phyloP scores from a whole-genome alignment of 1,139 yeast genomes.

The Suhomyces maxii region DNA sequence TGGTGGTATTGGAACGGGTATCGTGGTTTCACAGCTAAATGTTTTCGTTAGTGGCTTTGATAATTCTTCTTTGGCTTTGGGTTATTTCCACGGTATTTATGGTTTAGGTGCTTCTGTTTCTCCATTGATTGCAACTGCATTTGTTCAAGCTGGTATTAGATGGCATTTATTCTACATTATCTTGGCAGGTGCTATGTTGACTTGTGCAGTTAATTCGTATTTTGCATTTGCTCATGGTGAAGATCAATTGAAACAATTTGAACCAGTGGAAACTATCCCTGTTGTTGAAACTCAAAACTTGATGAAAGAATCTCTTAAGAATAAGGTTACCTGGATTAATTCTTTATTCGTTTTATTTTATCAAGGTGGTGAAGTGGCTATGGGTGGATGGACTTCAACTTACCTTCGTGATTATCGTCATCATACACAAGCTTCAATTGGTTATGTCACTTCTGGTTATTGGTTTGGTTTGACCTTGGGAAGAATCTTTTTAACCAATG shows the following conservation, averaged over 20 bases:
- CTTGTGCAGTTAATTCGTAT: conserved; percentile 8
- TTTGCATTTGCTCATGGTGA: conserved; percentile 16
- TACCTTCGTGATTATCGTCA: conserved; percentile 57
- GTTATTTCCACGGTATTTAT: conserved; percentile 19
- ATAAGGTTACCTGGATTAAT: conserved; percentile 52
- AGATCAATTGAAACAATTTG: conserved; percentile 12
- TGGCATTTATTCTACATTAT: conserved; percentile 21
- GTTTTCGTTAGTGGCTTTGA: conserved; percentile 18
- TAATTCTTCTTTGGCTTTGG: conserved; percentile 17
- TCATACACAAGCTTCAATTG: conserved; percentile 46
- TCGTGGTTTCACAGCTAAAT: conserved; percentile 18
- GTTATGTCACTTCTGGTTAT: conserved; percentile 69
- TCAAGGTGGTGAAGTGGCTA: conserved; percentile 67
- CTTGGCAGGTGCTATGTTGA: conserved; percentile 14
- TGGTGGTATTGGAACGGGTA: conserved; percentile 19
- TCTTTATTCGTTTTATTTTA: conserved; percentile 58
- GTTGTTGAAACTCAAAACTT: conserved; percentile 1
- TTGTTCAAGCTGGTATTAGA: conserved; percentile 14
- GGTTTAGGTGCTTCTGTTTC: conserved; percentile 25
- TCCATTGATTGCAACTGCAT: conserved; percentile 24
- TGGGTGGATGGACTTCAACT: conserved; percentile 74
- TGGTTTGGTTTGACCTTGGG: conserved; percentile 74
- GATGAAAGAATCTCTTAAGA: conserved; percentile 34
- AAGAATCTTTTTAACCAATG: conserved; percentile 47
- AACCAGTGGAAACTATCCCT: conserved; percentile 1